Conservation (phyloP, 768 basidiomycete species). For the Termitomyces sp. region DNA sequence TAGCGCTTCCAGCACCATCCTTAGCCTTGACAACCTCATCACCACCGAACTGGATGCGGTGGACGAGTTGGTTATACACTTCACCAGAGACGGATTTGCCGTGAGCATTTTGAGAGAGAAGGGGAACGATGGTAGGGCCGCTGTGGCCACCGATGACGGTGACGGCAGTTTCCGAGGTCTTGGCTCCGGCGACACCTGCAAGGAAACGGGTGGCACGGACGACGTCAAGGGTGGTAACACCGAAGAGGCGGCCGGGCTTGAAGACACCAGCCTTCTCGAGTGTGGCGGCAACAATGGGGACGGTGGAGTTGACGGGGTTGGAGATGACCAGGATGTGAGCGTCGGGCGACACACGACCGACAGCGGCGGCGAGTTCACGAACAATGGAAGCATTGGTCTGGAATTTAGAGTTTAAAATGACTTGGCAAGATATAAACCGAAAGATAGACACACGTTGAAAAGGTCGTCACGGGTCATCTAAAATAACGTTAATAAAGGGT, state of each 20-base stretch:
- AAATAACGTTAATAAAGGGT: conserved; percentile 23
- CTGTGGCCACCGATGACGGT: conserved; percentile 96
- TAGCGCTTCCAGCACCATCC: conserved; percentile 91
- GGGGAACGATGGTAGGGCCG: conserved; percentile 95
- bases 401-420: neutral
- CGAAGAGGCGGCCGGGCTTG: conserved; percentile 86
- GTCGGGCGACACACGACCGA: conserved; percentile 81
- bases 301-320: conserved; percentile 98
- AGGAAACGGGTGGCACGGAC: conserved; percentile 95
- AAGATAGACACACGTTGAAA: conserved; percentile 69
- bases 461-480: conserved; percentile 97
- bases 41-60: conserved; percentile 97
- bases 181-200: conserved; percentile 58
- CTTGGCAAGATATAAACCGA: neutral
- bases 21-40: conserved; percentile 99
- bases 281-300: conserved; percentile 92
- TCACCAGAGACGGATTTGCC: conserved; percentile 78
- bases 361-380: conserved; percentile 88
- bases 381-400: conserved; percentile 98
- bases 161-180: conserved; percentile 66
- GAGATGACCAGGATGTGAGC: conserved; percentile 97
- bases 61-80: conserved; percentile 70
- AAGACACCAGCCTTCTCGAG: conserved; percentile 91
- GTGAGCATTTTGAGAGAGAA: conserved; percentile 77
- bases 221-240: conserved; percentile 97